These are phyloP conservation scores for Fusarium chuoi DNA, from an alignment of 2,329 filamentous ascomycete genomes.

Conservation along the genomic window DNA sequence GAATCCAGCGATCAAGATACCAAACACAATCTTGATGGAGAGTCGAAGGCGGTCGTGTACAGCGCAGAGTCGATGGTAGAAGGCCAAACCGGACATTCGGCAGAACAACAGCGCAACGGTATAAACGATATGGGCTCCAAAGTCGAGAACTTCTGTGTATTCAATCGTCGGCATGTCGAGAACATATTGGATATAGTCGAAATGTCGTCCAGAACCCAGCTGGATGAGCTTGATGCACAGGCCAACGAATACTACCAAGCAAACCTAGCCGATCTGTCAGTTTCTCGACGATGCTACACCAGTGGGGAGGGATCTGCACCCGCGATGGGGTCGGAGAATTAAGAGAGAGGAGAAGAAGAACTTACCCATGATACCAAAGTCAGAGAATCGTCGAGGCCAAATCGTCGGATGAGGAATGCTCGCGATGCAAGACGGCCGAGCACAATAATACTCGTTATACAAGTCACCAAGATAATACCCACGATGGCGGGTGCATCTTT, in stretches of 20 bases:
- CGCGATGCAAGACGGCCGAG: constrained; percentile 49
- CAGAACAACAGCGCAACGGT: constrained; percentile 61
- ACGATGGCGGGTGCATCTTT: constrained; percentile 52
- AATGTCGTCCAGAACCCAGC: constrained; percentile 59
- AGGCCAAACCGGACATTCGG: constrained; percentile 62
- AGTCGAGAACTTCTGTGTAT: constrained; percentile 59
- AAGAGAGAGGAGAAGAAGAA: background rate
- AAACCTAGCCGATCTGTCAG: constrained; percentile 41
- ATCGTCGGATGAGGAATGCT: constrained; percentile 49
- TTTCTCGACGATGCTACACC: background rate
- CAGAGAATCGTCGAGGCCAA: constrained; percentile 53
- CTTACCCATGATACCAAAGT: constrained; percentile 51
- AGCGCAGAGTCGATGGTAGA: constrained; percentile 59
- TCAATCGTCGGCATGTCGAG: constrained; percentile 54
- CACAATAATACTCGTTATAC: constrained; percentile 50
- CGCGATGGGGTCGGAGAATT: background rate
- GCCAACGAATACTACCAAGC: constrained; percentile 55
- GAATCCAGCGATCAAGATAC: constrained; percentile 54
- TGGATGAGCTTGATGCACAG: constrained; percentile 57
- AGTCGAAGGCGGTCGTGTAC: constrained; percentile 50
- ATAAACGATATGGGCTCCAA: constrained; percentile 62
- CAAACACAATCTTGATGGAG: constrained; percentile 50
- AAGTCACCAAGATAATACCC: constrained; percentile 52
- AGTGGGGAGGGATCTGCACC: constrained; percentile 14
- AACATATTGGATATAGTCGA: constrained; percentile 59